Evolutionary conservation across 768 basidiomycete species (phyloP).

Genomic region (Naganishia antarctica): DNA sequence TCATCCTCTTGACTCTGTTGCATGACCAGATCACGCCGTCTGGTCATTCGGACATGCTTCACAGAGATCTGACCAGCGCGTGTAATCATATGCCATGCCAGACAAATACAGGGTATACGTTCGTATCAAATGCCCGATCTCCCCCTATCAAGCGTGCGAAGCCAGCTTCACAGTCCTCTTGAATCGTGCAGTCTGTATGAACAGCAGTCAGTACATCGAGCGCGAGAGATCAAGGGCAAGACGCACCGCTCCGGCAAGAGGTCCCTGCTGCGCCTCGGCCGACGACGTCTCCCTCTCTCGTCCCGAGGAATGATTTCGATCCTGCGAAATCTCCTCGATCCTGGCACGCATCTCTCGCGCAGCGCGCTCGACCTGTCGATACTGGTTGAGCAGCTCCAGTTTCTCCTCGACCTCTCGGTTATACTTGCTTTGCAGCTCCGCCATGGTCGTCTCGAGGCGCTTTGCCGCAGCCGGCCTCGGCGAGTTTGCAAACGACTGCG

Average conservation of each 20-base stretch:
- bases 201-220: too few relatives aligned
- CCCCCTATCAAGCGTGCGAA: background rate
- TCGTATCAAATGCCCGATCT: background rate
- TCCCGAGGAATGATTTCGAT: constrained; percentile 7
- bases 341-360: constrained; percentile 47
- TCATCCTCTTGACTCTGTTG: too few relatives aligned
- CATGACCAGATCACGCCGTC: too few relatives aligned
- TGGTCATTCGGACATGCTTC: too few relatives aligned
- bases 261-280: too few relatives aligned
- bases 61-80: too few relatives aligned
- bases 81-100: too few relatives aligned
- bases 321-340: constrained; percentile 51
- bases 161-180: background rate
- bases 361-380: constrained; percentile 54
- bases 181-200: background rate
- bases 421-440: constrained; percentile 19
- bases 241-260: too few relatives aligned
- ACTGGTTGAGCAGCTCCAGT: constrained; percentile 58
- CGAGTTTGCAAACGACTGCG: constrained; percentile 65
- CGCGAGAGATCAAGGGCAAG: too few relatives aligned
- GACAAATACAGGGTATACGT: too few relatives aligned
- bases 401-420: constrained; percentile 66
- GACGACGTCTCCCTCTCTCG: too few relatives aligned
- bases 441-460: constrained; percentile 54
- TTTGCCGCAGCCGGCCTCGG: constrained; percentile 48